Conservation (phyloP, 2,329 filamentous ascomycete genomes). For the Penicillium fuscoglaucum region DNA sequence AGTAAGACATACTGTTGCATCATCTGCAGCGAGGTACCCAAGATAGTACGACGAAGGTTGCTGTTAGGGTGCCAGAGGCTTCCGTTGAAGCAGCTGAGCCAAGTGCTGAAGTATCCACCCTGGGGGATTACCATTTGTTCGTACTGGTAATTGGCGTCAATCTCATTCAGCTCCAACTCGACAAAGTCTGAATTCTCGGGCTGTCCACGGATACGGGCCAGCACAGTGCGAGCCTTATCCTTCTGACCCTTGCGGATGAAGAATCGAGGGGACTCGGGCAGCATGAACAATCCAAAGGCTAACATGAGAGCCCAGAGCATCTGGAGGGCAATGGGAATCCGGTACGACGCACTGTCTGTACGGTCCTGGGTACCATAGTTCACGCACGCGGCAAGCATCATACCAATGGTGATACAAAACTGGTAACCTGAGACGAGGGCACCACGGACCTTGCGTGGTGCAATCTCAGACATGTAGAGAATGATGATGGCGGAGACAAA, state of each 20-base stretch:
- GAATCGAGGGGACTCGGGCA: conserved; percentile 84
- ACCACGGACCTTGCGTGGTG: conserved; percentile 71
- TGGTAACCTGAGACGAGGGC: conserved; percentile 80
- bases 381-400: conserved; percentile 72
- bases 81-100: conserved; percentile 65
- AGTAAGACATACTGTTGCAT: conserved; percentile 61
- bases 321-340: conserved; percentile 78
- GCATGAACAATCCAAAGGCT: conserved; percentile 67
- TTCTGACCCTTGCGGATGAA: conserved; percentile 76
- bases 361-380: conserved; percentile 69
- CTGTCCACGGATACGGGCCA: conserved; percentile 73
- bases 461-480: conserved; percentile 83
- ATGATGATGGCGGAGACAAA: conserved; percentile 80
- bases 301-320: conserved; percentile 79
- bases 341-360: conserved; percentile 66
- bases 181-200: conserved; percentile 71
- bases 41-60: conserved; percentile 65
- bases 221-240: conserved; percentile 61
- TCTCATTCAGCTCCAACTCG: conserved; percentile 76
- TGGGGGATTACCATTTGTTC: conserved; percentile 69
- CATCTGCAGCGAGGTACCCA: conserved; percentile 74
- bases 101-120: conserved; percentile 65
- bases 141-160: conserved; percentile 86
- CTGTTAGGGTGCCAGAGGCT: conserved; percentile 55
- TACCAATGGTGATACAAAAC: conserved; percentile 78